Evolutionary conservation across 352 stramenopile genomes (phyloP).

Genomic region (Saprolegnia parasitica): DNA sequence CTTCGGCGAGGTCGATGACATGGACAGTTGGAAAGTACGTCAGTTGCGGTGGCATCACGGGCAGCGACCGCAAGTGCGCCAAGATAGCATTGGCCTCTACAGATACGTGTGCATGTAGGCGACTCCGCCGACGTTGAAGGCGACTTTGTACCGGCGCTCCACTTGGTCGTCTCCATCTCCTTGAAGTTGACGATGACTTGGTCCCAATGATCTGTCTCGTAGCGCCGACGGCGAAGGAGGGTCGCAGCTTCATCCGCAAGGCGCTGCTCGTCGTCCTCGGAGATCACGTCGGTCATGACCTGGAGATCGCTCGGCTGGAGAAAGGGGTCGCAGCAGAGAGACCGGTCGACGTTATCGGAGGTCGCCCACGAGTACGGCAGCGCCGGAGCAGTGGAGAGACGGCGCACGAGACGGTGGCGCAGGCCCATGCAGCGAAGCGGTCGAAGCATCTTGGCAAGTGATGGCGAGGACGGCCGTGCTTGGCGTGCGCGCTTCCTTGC

Average conservation of each 20-base stretch:
- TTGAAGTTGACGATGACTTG: slow-evolving; percentile 85
- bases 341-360: slow-evolving; percentile 43
- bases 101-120: background rate
- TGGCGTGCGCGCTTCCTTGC: slow-evolving; percentile 9
- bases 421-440: background rate
- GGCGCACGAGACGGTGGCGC: background rate
- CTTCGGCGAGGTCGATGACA: slow-evolving; percentile 74
- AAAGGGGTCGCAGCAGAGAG: slow-evolving; percentile 47
- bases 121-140: background rate
- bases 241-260: slow-evolving; percentile 64
- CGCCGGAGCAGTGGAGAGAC: background rate
- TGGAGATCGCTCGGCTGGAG: slow-evolving; percentile 58
- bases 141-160: slow-evolving; percentile 42
- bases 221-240: slow-evolving; percentile 64
- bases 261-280: slow-evolving; percentile 61
- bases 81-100: slow-evolving; percentile 61
- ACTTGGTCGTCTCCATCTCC: slow-evolving; percentile 81
- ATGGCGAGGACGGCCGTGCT: background rate
- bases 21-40: slow-evolving; percentile 71
- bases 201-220: slow-evolving; percentile 81
- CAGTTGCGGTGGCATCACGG: slow-evolving; percentile 56
- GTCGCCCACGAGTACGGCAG: slow-evolving; percentile 21
- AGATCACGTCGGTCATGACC: slow-evolving; percentile 64
- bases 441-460: slow-evolving; percentile 12
- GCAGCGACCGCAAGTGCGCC: slow-evolving; percentile 51